A percentile compares a stretch with the other conserved stretches of the same genome.
Conservation (phyloP, 371 early-diverging fungal genomes). For the Chytridium lagenaria region DNA sequence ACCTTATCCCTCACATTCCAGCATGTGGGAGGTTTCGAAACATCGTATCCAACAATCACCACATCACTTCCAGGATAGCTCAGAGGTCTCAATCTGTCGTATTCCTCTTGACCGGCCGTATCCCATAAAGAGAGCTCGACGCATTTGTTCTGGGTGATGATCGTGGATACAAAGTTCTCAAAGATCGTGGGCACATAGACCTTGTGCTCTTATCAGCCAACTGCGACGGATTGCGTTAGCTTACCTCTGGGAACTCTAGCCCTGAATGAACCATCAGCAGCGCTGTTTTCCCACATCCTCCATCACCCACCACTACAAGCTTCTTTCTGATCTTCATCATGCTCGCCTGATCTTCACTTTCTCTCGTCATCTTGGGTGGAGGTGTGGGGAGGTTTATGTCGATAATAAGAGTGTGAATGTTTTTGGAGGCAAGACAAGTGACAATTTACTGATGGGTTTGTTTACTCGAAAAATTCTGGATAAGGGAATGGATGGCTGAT, state of each 20-base stretch:
- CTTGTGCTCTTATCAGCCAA: slow-evolving; percentile 51
- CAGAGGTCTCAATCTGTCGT: slow-evolving; percentile 94
- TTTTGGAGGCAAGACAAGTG: too few relatives aligned
- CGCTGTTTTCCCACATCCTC: slow-evolving; percentile 65
- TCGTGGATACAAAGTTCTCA: slow-evolving; percentile 51
- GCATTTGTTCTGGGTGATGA: slow-evolving; percentile 34
- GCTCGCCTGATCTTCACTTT: neutral
- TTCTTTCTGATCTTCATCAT: slow-evolving; percentile 1
- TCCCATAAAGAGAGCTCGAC: slow-evolving; percentile 95
- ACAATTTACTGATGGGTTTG: too few relatives aligned
- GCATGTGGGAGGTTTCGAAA: slow-evolving; percentile 36
- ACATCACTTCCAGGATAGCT: slow-evolving; percentile 97
- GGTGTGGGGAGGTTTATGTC: too few relatives aligned
- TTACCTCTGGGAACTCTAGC: slow-evolving; percentile 87
- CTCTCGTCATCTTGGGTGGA: too few relatives aligned
- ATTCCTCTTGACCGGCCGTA: slow-evolving; percentile 97
- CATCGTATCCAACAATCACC: slow-evolving; percentile 70
- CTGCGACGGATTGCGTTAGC: slow-evolving; percentile 45
- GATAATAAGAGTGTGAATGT: too few relatives aligned
- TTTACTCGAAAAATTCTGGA: too few relatives aligned
- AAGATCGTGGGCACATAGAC: slow-evolving; percentile 55
- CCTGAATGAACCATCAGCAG: slow-evolving; percentile 81
- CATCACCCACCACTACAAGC: slow-evolving; percentile 96
- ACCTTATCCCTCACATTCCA: slow-evolving; percentile 48
- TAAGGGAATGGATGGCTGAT: too few relatives aligned